Evolutionary conservation across 164 flowering plant species (phyloP), one percentile per base, ranked within the genome.

Genomic region (Warburgia ugandensis): DNA sequence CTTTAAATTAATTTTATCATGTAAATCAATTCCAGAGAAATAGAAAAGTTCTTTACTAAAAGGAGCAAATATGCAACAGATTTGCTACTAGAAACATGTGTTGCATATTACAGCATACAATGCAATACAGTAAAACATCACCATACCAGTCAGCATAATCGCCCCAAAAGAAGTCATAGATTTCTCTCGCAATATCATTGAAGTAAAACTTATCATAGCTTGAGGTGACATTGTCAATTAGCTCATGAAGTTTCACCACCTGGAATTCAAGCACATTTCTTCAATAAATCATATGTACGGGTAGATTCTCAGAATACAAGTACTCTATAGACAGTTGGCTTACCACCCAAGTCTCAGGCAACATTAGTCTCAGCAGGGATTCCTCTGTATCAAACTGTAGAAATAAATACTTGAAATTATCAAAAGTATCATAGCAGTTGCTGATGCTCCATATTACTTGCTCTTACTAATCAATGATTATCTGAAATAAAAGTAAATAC

Each of bases 301-400:
- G n/a, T n/a, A n/a, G n/a, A n/a, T n/a, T 2, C 19, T 13, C 6
- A 37, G 13, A 13, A 37, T 37, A 20, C 13, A 8, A 1, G 41
- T 6, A 12, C 17, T 11, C 14, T 37, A 14, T 12, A 37, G 30
- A 28, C 20, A 54, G 12, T 28, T 45, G 28, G 48, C 86, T 78
- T 70, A 91, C 98, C 94, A 85, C 96, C 98, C 96, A 91, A 61
- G 88, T 78, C 68, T 91, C 98, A 58, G 95, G 80, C 58, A 85
- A 73, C 43, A 92, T 92, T 52, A 87, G 67, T 30, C 25, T 50
- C 26, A 52, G 68, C 29, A 91, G 53, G 29, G 69, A 58, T 37
- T 79, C 94, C 47, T 78, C 85, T 5, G 60, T 48, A 54, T 80
- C 84, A 76, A 91, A 84, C 98, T 91, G 77, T 22, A 62, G 38